Conservation (phyloP, 345 rosid genomes). For the Eucalyptus rudis region DNA sequence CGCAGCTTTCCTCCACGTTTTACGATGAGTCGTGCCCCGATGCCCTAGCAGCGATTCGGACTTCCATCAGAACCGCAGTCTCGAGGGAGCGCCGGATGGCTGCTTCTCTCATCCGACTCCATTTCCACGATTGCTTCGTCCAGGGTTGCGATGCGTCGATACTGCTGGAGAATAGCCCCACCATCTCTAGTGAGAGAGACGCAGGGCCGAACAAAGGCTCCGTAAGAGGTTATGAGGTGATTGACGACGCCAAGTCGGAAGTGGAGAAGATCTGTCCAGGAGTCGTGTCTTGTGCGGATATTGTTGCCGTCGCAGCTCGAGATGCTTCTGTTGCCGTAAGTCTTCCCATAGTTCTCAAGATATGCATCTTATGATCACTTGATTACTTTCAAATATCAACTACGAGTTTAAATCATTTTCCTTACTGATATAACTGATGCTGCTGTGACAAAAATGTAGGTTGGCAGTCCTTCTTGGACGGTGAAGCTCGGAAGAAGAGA, state of each 20-base stretch:
- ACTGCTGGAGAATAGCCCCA: slow-evolving; percentile 13
- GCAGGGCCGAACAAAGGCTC: not conserved
- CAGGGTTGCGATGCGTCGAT: slow-evolving; percentile 48
- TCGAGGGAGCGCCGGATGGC: slow-evolving; percentile 40
- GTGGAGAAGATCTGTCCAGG: slow-evolving; percentile 38
- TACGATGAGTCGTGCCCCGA: slow-evolving; percentile 32
- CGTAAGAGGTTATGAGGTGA: slow-evolving; percentile 25
- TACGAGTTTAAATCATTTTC: not conserved
- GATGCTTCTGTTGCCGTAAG: slow-evolving; percentile 26
- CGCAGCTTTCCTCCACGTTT: slow-evolving; percentile 36
- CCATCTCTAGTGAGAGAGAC: slow-evolving; percentile 4
- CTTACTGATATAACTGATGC: not conserved
- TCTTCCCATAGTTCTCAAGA: not conserved
- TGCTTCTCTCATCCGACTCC: slow-evolving; percentile 51
- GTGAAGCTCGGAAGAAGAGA: slow-evolving; percentile 32
- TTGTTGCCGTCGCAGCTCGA: slow-evolving; percentile 48
- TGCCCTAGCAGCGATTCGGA: slow-evolving; percentile 25
- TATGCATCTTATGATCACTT: not conserved
- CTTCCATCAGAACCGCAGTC: slow-evolving; percentile 9
- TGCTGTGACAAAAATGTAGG: not conserved
- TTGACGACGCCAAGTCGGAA: slow-evolving; percentile 35
- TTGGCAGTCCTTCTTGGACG: slow-evolving; percentile 34
- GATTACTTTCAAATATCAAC: not conserved
- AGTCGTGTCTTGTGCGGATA: slow-evolving; percentile 55
- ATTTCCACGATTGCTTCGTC: slow-evolving; percentile 54